Evolutionary conservation across 2,329 filamentous ascomycete species (phyloP).

Genomic region (Fusarium algeriense): DNA sequence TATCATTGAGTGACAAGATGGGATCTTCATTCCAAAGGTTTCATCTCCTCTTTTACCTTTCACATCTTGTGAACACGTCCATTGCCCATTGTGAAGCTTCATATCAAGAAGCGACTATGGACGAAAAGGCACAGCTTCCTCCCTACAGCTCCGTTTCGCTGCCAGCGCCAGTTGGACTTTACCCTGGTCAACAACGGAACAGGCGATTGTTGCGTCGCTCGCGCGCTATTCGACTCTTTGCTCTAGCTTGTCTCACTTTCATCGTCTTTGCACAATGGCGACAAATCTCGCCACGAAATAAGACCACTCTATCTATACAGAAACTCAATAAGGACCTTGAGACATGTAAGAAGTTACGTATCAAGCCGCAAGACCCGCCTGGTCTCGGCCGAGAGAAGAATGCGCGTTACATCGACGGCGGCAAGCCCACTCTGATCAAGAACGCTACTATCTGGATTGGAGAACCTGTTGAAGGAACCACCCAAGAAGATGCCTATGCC

Average conservation of each 20-base stretch:
- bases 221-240: constrained; percentile 58
- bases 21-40: constrained; percentile 35
- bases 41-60: constrained; percentile 12
- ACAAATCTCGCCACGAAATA: constrained; percentile 52
- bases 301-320: constrained; percentile 61
- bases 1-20: constrained; percentile 17
- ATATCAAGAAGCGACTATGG: constrained; percentile 40
- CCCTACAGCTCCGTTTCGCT: constrained; percentile 57
- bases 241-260: constrained; percentile 62
- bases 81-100: constrained; percentile 5
- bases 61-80: neutral
- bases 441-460: constrained; percentile 77
- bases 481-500: constrained; percentile 64
- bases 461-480: constrained; percentile 65
- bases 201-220: constrained; percentile 56
- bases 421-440: constrained; percentile 71
- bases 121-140: constrained; percentile 60
- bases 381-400: constrained; percentile 69
- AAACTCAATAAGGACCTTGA: constrained; percentile 66
- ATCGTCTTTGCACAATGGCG: constrained; percentile 64
- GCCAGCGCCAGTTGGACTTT: constrained; percentile 36
- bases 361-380: constrained; percentile 66
- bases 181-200: constrained; percentile 35
- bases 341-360: constrained; percentile 67
- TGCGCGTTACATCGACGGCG: constrained; percentile 69